A percentile compares a stretch with the other conserved stretches of the same genome.
These are phyloP conservation scores for Endothia cerciana DNA, from an alignment of 2,329 filamentous ascomycete species.

Conservation along the genomic window DNA sequence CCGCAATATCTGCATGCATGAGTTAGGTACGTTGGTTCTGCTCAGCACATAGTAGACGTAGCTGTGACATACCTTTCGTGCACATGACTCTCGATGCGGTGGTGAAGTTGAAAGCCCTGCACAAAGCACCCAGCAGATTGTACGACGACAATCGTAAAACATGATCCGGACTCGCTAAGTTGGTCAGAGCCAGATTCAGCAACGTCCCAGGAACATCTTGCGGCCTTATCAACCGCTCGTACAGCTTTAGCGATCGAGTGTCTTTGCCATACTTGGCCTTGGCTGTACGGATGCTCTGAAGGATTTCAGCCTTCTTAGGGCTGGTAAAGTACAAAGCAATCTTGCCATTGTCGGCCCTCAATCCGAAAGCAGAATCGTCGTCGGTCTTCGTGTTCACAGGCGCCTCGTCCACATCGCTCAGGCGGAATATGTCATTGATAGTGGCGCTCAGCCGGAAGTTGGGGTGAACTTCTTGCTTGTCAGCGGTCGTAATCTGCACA, in stretches of 20 bases:
- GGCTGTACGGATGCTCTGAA: conserved; percentile 65
- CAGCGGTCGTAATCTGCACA: conserved; percentile 69
- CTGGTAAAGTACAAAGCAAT: conserved; percentile 75
- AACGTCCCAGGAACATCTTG: conserved; percentile 73
- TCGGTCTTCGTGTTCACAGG: conserved; percentile 66
- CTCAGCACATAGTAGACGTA: conserved; percentile 7
- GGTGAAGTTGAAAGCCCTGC: conserved; percentile 69
- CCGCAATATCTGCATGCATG: conserved; percentile 56
- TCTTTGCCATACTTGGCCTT: conserved; percentile 70
- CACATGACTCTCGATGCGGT: conserved; percentile 64
- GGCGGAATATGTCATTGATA: conserved; percentile 71
- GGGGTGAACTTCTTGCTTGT: conserved; percentile 70
- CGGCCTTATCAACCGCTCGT: conserved; percentile 68
- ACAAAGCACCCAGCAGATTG: conserved; percentile 68
- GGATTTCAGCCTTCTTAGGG: conserved; percentile 63
- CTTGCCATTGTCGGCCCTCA: conserved; percentile 70
- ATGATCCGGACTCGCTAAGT: conserved; percentile 65
- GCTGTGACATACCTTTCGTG: conserved; percentile 54
- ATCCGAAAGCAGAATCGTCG: conserved; percentile 68
- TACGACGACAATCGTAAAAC: conserved; percentile 66
- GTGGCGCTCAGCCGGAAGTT: conserved; percentile 64
- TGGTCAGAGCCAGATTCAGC: conserved; percentile 68
- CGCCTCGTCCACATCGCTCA: conserved; percentile 70
- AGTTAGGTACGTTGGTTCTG: not conserved
- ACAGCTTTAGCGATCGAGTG: conserved; percentile 60